phyloP scores from a whole-genome alignment of 352 stramenopile genomes.

The Blastocystis hominis region DNA sequence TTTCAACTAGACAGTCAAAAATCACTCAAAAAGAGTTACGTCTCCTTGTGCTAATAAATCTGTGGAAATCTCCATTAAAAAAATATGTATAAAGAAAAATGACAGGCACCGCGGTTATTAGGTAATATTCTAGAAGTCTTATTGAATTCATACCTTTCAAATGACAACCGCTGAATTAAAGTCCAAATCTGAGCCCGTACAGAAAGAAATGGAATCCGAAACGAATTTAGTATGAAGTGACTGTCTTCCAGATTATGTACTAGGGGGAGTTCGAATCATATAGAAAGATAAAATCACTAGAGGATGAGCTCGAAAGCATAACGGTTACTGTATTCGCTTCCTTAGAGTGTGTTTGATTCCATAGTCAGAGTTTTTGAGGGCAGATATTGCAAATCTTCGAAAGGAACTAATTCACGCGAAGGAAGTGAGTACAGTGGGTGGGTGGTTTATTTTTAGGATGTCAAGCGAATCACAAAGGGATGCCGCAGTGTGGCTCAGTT shows the following conservation, averaged over 20 bases:
- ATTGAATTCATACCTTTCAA: background rate
- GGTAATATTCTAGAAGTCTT: background rate
- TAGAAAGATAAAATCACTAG: conserved; percentile 21
- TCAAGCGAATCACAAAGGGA: conserved; percentile 98
- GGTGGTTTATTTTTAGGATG: conserved; percentile 65
- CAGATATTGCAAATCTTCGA: conserved; percentile 99
- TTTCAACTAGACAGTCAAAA: background rate
- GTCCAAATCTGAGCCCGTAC: background rate
- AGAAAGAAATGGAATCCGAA: background rate
- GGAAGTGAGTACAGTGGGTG: conserved; percentile 68
- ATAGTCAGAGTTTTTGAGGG: conserved; percentile 84
- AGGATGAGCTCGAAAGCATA: conserved; percentile 29
- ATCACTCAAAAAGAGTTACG: background rate
- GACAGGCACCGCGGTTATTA: background rate
- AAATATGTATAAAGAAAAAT: background rate
- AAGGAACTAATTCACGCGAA: conserved; percentile 94
- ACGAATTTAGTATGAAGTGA: background rate
- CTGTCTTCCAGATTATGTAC: background rate
- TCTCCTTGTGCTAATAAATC: background rate
- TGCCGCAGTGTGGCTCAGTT: conserved; percentile 99
- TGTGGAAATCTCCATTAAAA: background rate
- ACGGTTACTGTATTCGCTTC: conserved; percentile 19
- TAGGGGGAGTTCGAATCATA: conserved; percentile 29
- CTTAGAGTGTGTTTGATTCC: conserved; percentile 61
- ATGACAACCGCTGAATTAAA: background rate